Percentiles rank a stretch among this genome's conserved stretches.
Evolutionary conservation across 208 protist genomes (phyloP).

Genomic region (Trypanosoma platydactyli): DNA sequence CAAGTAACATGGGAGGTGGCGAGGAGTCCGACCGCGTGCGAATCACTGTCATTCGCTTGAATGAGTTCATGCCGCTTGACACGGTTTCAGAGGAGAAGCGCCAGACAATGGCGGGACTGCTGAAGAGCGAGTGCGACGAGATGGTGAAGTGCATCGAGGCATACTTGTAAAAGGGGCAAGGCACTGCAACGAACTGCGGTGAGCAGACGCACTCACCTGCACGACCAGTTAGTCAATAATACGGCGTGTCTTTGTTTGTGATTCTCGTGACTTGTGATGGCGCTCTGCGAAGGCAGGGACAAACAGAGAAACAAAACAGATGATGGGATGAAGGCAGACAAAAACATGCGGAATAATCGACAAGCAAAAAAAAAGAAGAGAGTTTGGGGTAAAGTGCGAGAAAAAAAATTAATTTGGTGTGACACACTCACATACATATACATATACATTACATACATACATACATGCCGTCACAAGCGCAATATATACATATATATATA

Average conservation of each 20-base stretch:
- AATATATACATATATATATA: constrained; percentile 19
- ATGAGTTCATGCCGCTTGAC: constrained; percentile 85
- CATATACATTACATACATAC: constrained; percentile 6
- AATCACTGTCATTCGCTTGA: constrained; percentile 76
- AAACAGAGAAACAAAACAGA: too few relatives aligned
- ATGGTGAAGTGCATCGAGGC: constrained; percentile 77
- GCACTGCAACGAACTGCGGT: too few relatives aligned
- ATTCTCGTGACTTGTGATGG: too few relatives aligned
- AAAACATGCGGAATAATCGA: too few relatives aligned
- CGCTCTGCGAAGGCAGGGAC: too few relatives aligned
- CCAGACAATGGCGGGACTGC: constrained; percentile 58
- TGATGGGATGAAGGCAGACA: too few relatives aligned
- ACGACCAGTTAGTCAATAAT: too few relatives aligned
- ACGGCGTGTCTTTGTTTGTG: too few relatives aligned
- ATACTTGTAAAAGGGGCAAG: constrained; percentile 41
- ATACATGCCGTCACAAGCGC: neutral
- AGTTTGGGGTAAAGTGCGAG: too few relatives aligned
- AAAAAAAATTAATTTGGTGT: too few relatives aligned
- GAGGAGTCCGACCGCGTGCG: constrained; percentile 79
- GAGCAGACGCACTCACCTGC: too few relatives aligned
- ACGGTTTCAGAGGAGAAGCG: constrained; percentile 68
- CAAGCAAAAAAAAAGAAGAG: too few relatives aligned
- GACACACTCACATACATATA: neutral
- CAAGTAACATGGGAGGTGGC: constrained; percentile 38
- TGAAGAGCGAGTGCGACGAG: constrained; percentile 79